Evolutionary conservation across 2,329 filamentous ascomycete genomes (phyloP).

Genomic region (Phoma herbarum): DNA sequence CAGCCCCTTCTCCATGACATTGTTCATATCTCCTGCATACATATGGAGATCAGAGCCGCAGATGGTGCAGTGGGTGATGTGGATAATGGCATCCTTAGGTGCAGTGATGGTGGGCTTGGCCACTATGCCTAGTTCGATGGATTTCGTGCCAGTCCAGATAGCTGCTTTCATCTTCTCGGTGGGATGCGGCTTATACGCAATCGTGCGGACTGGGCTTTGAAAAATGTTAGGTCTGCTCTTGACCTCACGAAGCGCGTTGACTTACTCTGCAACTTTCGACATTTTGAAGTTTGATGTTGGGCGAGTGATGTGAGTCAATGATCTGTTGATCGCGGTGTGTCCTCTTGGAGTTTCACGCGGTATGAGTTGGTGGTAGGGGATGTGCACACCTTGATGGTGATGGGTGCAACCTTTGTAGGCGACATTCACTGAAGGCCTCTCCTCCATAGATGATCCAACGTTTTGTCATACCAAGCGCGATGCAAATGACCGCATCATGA

Average conservation of each 20-base stretch:
- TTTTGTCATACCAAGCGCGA: neutral
- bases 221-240: neutral
- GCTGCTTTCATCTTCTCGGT: neutral
- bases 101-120: neutral
- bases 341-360: neutral
- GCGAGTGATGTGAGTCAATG: too few species aligned
- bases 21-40: neutral
- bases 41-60: neutral
- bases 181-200: neutral
- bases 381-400: neutral
- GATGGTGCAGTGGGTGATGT: neutral
- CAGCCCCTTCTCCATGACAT: neutral
- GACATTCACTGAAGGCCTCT: neutral
- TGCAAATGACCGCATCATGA: too few species aligned
- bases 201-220: neutral
- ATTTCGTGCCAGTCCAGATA: neutral
- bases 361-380: too few species aligned
- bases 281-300: neutral
- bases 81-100: neutral
- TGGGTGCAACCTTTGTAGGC: neutral
- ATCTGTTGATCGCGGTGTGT: neutral
- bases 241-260: neutral
- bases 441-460: neutral
- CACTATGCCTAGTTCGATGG: neutral
- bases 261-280: neutral